Evolutionary conservation across 1,139 yeast genomes (phyloP).

Genomic region (Fermentozyma sake): DNA sequence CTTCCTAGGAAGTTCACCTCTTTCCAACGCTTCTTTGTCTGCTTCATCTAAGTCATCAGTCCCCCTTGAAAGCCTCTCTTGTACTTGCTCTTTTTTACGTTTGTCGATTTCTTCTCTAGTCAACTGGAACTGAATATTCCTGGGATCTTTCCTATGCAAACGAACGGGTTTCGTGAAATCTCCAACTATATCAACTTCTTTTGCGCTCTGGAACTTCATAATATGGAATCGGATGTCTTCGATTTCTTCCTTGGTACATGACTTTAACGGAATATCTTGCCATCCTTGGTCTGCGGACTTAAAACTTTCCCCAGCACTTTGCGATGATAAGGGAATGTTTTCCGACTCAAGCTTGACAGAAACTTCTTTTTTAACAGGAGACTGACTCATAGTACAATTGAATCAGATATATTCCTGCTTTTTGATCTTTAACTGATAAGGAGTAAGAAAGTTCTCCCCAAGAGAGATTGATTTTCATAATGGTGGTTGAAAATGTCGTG

Average conservation of each 20-base stretch:
- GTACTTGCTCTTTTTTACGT: slow-evolving; percentile 44
- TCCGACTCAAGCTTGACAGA: slow-evolving; percentile 20
- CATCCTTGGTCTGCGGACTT: slow-evolving; percentile 22
- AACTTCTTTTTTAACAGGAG: slow-evolving; percentile 25
- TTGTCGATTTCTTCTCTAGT: slow-evolving; percentile 59
- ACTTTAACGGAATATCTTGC: slow-evolving; percentile 68
- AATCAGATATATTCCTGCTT: too few species aligned
- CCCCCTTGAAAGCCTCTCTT: slow-evolving; percentile 22
- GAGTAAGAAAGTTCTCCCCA: too few species aligned
- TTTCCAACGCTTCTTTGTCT: slow-evolving; percentile 14
- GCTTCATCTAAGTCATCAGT: slow-evolving; percentile 23
- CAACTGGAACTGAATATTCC: slow-evolving; percentile 80
- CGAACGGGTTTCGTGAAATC: slow-evolving; percentile 80
- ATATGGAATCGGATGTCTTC: slow-evolving; percentile 77
- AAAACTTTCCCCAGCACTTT: slow-evolving; percentile 1
- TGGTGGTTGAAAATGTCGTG: too few species aligned
- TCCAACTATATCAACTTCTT: slow-evolving; percentile 63
- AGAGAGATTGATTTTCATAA: too few species aligned
- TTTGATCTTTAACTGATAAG: too few species aligned
- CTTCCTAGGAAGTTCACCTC: slow-evolving; percentile 11
- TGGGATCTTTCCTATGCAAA: slow-evolving; percentile 87
- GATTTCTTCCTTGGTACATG: slow-evolving; percentile 69
- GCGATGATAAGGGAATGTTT: slow-evolving; percentile 2
- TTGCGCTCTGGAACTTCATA: slow-evolving; percentile 71
- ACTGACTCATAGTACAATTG: slow-evolving; percentile 24